Conservation (phyloP, 1,284 basidiomycete species). For the Ceratobasidium sp. region DNA sequence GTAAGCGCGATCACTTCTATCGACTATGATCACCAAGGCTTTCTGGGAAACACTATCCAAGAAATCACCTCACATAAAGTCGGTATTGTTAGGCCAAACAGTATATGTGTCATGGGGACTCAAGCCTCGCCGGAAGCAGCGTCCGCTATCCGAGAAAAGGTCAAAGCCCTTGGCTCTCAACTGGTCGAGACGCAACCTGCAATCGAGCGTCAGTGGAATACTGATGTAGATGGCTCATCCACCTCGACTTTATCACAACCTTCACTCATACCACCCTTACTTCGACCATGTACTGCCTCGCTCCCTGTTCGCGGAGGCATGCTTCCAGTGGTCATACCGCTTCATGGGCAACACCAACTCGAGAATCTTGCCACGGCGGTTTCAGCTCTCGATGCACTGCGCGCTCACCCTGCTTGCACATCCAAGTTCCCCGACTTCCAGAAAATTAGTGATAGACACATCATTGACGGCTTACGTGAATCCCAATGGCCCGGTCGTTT, state of each 20-base stretch:
- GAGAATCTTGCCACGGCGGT: conserved; percentile 79
- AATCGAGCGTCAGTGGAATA: conserved; percentile 47
- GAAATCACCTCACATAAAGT: conserved; percentile 87
- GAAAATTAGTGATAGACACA: conserved; percentile 56
- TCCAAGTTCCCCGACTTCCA: conserved; percentile 14
- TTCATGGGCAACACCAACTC: conserved; percentile 85
- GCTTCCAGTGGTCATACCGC: conserved; percentile 52
- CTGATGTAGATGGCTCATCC: conserved; percentile 50
- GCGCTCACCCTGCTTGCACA: conserved; percentile 47
- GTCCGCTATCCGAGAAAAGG: conserved; percentile 53
- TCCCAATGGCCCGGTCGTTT: conserved; percentile 86
- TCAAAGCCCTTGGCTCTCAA: conserved; percentile 54
- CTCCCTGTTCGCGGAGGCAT: conserved; percentile 46
- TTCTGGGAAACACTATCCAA: conserved; percentile 79
- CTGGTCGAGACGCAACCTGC: conserved; percentile 53
- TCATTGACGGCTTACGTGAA: conserved; percentile 65
- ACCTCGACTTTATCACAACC: conserved; percentile 50
- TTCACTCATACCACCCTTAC: conserved; percentile 53
- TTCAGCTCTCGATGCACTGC: conserved; percentile 68
- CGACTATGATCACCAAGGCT: conserved; percentile 91
- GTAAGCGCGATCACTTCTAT: conserved; percentile 85
- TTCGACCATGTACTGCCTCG: conserved; percentile 53
- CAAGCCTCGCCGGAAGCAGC: conserved; percentile 68
- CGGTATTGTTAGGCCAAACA: conserved; percentile 68
- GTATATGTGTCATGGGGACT: conserved; percentile 73